These are phyloP conservation scores for Raffaelea arxii DNA, from an alignment of 2,329 filamentous ascomycete species.

Conservation along the genomic window DNA sequence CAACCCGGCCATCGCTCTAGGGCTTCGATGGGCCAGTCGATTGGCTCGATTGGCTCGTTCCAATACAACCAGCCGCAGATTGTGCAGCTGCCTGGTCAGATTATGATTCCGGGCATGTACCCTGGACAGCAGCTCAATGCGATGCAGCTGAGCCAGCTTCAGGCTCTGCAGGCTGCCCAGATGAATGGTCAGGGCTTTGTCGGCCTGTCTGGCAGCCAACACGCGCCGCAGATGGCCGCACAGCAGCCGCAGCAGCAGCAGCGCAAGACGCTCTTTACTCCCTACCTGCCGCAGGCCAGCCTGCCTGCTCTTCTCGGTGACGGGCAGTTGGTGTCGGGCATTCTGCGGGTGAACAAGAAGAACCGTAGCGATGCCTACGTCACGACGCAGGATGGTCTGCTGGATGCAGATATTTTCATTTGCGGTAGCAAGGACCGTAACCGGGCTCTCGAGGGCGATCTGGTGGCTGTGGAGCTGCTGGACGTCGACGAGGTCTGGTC, in stretches of 20 bases:
- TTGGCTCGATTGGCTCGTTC: conserved; percentile 75
- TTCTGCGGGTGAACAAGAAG: conserved; percentile 98
- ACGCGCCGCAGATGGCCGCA: conserved; percentile 48
- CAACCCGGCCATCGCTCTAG: conserved; percentile 87
- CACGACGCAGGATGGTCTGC: conserved; percentile 72
- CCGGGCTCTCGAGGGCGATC: conserved; percentile 87
- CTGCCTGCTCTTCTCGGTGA: conserved; percentile 83
- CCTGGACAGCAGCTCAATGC: conserved; percentile 74
- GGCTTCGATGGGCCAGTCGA: conserved; percentile 73
- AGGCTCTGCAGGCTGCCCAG: conserved; percentile 83
- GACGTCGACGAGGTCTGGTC: conserved; percentile 98
- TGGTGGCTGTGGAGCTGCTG: conserved; percentile 90
- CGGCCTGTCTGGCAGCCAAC: conserved; percentile 59
- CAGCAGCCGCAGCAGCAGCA: conserved; percentile 61
- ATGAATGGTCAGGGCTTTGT: conserved; percentile 69
- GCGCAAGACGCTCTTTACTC: conserved; percentile 96
- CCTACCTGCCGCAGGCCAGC: conserved; percentile 90
- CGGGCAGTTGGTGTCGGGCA: conserved; percentile 90
- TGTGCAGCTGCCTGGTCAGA: conserved; percentile 76
- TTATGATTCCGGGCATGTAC: conserved; percentile 80
- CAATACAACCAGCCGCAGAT: conserved; percentile 86
- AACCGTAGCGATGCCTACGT: conserved; percentile 98
- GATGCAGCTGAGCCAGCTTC: conserved; percentile 80
- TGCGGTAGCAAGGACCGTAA: conserved; percentile 99
- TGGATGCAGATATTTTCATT: conserved; percentile 98